Percentiles rank a stretch among this genome's conserved stretches.
Conservation (phyloP, 1,284 basidiomycete species). For the Ceratobasidium sp. region DNA sequence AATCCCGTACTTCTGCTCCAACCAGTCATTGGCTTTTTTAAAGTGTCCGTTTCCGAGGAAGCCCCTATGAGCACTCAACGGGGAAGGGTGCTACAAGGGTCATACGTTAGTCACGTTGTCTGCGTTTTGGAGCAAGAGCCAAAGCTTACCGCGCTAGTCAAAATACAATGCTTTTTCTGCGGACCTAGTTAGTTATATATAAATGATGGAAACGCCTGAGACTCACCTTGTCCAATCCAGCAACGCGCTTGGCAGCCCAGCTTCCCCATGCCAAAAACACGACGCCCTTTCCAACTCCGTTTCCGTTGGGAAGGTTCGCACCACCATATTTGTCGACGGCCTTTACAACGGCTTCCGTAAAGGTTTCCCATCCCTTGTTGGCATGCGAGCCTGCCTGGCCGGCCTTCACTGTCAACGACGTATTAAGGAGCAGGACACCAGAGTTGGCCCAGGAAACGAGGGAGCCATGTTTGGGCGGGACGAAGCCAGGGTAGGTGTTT, state of each 20-base stretch:
- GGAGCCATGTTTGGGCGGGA: constrained; percentile 83
- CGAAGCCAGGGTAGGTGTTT: constrained; percentile 81
- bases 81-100: constrained; percentile 72
- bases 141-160: constrained; percentile 69
- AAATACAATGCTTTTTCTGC: constrained; percentile 83
- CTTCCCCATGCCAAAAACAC: constrained; percentile 93
- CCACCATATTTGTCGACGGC: constrained; percentile 50
- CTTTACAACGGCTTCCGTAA: constrained; percentile 80
- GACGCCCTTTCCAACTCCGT: constrained; percentile 58
- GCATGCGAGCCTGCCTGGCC: constrained; percentile 82
- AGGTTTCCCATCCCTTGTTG: constrained; percentile 87
- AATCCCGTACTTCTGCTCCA: constrained; percentile 74
- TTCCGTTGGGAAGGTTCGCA: constrained; percentile 53
- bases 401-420: constrained; percentile 84
- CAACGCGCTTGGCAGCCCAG: constrained; percentile 85
- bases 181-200: not conserved
- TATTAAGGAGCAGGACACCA: constrained; percentile 92
- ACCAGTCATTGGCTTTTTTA: constrained; percentile 83
- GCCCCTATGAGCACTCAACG: constrained; percentile 79
- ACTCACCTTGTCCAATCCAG: constrained; percentile 75
- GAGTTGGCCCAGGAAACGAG: constrained; percentile 84
- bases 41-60: constrained; percentile 95
- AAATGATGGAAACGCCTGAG: not conserved
- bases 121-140: constrained; percentile 42
- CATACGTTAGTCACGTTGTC: constrained; percentile 5